phyloP scores from a whole-genome alignment of 2,329 filamentous ascomycete genomes.

The Talaromyces sp. region DNA sequence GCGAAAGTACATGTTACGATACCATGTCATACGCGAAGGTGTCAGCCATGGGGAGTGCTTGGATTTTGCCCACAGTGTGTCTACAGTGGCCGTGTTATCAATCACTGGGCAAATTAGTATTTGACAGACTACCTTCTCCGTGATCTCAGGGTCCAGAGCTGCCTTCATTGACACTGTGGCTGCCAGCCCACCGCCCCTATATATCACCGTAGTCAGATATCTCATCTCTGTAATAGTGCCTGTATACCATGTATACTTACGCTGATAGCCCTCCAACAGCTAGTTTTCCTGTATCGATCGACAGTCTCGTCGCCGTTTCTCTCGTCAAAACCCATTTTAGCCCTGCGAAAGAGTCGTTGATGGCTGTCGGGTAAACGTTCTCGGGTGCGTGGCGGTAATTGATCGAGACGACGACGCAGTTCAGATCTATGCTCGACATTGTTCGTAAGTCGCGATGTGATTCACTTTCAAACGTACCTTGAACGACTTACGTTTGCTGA shows the following conservation, averaged over 20 bases:
- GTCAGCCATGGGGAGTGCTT: not conserved
- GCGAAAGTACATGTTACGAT: not conserved
- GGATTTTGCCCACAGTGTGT: not conserved
- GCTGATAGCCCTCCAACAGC: not conserved
- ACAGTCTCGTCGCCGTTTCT: not conserved
- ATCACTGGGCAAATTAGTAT: not conserved
- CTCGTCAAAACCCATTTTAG: not conserved
- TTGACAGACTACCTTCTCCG: not conserved
- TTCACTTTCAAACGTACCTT: too few relatives aligned
- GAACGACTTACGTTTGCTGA: not conserved
- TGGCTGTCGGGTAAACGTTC: not conserved
- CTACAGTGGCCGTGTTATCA: not conserved
- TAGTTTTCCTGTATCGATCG: not conserved
- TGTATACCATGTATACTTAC: not conserved
- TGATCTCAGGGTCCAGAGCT: not conserved
- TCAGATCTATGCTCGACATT: not conserved
- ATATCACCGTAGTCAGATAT: not conserved
- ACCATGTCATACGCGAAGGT: not conserved
- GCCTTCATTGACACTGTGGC: not conserved
- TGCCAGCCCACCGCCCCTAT: not conserved
- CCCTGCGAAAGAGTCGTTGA: not conserved
- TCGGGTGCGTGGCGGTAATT: constrained; percentile 1
- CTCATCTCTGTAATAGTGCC: not conserved
- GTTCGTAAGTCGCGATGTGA: too few relatives aligned
- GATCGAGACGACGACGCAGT: not conserved